Conservation (phyloP, 352 stramenopile genomes). For the Elongisporangium prolatum region DNA sequence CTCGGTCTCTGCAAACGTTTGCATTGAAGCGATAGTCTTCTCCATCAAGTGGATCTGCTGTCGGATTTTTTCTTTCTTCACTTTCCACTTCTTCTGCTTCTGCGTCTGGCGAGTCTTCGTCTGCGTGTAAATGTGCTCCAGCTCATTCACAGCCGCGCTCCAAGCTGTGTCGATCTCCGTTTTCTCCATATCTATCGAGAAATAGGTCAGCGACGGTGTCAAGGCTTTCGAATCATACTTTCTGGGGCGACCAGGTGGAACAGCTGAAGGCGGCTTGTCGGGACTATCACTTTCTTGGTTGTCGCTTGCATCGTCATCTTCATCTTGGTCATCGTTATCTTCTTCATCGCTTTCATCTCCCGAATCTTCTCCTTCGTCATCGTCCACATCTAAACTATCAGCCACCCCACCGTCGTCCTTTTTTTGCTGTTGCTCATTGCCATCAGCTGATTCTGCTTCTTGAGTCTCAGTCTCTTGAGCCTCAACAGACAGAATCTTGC, state of each 20-base stretch:
- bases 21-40: conserved; percentile 66
- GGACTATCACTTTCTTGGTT: conserved; percentile 8
- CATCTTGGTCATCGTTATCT: conserved; percentile 12
- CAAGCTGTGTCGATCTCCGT: conserved; percentile 41
- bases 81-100: conserved; percentile 40
- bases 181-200: conserved; percentile 50
- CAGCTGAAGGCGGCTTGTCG: conserved; percentile 1
- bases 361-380: conserved; percentile 19
- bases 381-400: conserved; percentile 10
- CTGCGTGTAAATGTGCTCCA: conserved; percentile 44
- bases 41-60: conserved; percentile 68
- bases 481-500: neutral
- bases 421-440: conserved; percentile 1
- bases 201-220: conserved; percentile 17
- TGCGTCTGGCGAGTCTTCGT: conserved; percentile 36
- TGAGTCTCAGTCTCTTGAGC: neutral
- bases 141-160: conserved; percentile 34
- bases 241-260: neutral
- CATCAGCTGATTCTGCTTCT: neutral
- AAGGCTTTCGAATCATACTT: conserved; percentile 1
- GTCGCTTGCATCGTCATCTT: neutral
- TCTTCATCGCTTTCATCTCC: conserved; percentile 24
- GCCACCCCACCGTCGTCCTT: conserved; percentile 5
- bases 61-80: conserved; percentile 65
- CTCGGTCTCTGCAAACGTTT: conserved; percentile 44